Evolutionary conservation across 371 early-diverging fungal species (phyloP).

Genomic region (Fennellomyces sp.): DNA sequence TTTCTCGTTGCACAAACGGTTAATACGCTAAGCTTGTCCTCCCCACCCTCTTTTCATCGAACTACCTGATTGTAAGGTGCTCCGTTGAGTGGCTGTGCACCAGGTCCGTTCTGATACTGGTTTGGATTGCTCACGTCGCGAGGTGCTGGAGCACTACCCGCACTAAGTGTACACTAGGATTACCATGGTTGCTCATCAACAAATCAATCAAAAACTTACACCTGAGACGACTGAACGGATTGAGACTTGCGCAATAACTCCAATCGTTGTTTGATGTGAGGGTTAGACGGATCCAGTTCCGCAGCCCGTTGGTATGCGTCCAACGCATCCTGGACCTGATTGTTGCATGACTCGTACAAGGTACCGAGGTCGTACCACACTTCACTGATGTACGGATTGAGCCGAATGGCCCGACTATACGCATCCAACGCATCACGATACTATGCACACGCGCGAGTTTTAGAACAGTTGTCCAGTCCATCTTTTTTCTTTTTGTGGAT

Average conservation of each 20-base stretch:
- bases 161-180: conserved; percentile 30
- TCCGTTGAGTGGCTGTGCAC: conserved; percentile 34
- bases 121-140: conserved; percentile 66
- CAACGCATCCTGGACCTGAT: conserved; percentile 94
- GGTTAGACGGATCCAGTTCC: conserved; percentile 56
- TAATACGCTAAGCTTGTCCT: background rate
- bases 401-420: conserved; percentile 92
- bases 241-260: conserved; percentile 61
- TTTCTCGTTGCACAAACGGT: conserved; percentile 8
- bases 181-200: conserved; percentile 6
- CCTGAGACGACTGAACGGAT: conserved; percentile 79
- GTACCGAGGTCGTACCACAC: conserved; percentile 98
- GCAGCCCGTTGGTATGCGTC: conserved; percentile 94
- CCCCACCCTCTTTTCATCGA: background rate
- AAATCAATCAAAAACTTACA: conserved; percentile 51
- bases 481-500: background rate
- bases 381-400: conserved; percentile 94
- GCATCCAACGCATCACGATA: conserved; percentile 97
- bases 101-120: conserved; percentile 43
- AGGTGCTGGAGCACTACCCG: conserved; percentile 58
- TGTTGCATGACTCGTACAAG: conserved; percentile 97
- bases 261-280: conserved; percentile 87
- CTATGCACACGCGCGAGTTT: too few relatives aligned
- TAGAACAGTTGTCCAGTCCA: too few relatives aligned
- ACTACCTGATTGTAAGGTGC: conserved; percentile 26